These are phyloP conservation scores for Aspergillus panamensis DNA, from an alignment of 495 filamentous ascomycete genomes.

Conservation along the genomic window DNA sequence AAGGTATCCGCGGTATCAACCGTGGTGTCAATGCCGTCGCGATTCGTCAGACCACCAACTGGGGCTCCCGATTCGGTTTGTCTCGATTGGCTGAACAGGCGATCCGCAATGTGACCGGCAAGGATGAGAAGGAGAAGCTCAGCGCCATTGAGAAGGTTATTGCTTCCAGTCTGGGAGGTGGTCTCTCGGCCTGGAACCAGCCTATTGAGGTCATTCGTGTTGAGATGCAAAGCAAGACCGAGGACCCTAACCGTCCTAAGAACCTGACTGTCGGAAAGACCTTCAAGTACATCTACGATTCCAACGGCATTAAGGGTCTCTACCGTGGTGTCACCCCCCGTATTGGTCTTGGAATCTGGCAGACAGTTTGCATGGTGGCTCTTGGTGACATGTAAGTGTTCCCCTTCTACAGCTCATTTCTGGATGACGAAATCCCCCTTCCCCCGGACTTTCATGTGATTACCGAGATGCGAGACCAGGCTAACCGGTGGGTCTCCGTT, in stretches of 20 bases:
- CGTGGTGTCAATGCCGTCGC: conserved; percentile 97
- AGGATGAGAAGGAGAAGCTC: conserved; percentile 75
- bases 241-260: conserved; percentile 94
- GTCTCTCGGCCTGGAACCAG: conserved; percentile 96
- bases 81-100: conserved; percentile 83
- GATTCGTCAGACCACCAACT: conserved; percentile 98
- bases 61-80: conserved; percentile 94
- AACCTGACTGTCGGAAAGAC: conserved; percentile 96
- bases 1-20: conserved; percentile 96
- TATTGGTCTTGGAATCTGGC: conserved; percentile 95
- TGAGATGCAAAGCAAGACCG: conserved; percentile 99
- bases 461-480: conserved; percentile 26
- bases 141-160: conserved; percentile 81
- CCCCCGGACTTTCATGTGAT: conserved; percentile 15
- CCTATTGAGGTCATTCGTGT: conserved; percentile 99
- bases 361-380: conserved; percentile 99
- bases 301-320: conserved; percentile 85
- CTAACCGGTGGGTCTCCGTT: conserved; percentile 39
- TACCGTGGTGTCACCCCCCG: conserved; percentile 95
- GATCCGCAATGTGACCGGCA: conserved; percentile 76
- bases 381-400: conserved; percentile 92
- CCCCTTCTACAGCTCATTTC: neutral
- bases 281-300: conserved; percentile 86
- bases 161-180: conserved; percentile 84
- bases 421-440: too few relatives aligned